phyloP scores from a whole-genome alignment of 257 asterid genomes.

The Petunia axillaris region DNA sequence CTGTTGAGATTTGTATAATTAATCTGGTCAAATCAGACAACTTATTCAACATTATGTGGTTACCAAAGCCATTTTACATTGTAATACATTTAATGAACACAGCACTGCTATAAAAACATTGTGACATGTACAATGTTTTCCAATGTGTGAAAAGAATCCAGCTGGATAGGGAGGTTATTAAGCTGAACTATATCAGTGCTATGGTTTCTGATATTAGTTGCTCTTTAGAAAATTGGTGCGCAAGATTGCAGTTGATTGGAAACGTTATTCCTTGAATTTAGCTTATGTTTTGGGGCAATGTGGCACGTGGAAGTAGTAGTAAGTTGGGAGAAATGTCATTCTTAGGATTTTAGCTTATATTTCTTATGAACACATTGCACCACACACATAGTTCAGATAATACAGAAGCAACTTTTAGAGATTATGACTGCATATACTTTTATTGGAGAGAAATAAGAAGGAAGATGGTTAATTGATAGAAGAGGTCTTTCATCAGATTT shows the following conservation, averaged over 20 bases:
- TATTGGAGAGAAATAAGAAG: background rate
- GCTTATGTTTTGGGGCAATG: background rate
- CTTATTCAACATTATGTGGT: background rate
- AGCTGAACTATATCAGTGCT: background rate
- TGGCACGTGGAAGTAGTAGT: background rate
- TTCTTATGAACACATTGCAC: background rate
- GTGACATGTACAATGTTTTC: background rate
- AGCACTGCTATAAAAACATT: background rate
- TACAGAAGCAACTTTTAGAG: background rate
- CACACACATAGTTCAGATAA: background rate
- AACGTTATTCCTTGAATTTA: no score
- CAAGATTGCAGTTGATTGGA: constrained; percentile 6
- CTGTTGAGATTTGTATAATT: background rate
- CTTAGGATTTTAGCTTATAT: background rate
- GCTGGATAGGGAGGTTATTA: background rate
- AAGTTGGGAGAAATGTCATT: constrained; percentile 15
- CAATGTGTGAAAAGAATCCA: background rate
- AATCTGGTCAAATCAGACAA: background rate
- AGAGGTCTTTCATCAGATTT: background rate
- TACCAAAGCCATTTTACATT: background rate
- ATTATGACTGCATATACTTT: background rate
- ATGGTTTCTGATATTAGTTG: constrained; percentile 12
- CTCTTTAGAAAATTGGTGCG: background rate
- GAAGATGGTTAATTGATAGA: background rate
- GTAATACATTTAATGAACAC: background rate